phyloP scores from a whole-genome alignment of 371 early-diverging fungal species.

The Mortierella sp. region DNA sequence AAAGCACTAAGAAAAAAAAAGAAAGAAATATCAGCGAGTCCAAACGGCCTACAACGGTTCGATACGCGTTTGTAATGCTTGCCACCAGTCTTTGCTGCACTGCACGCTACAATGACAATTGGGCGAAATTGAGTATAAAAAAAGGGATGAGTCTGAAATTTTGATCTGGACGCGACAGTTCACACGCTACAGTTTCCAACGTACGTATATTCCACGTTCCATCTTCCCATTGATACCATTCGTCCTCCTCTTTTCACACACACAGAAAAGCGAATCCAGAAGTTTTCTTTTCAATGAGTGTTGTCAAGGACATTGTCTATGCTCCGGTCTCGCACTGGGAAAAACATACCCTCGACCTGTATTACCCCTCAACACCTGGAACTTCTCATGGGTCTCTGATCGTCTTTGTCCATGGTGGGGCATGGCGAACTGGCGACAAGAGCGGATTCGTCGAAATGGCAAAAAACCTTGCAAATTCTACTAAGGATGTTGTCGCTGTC shows the following conservation, averaged over 20 bases:
- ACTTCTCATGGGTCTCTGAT: constrained; percentile 60
- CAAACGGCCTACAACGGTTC: neutral
- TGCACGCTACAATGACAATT: too few species aligned
- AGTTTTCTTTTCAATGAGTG: constrained; percentile 5
- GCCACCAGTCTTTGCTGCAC: too few species aligned
- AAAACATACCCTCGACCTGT: constrained; percentile 64
- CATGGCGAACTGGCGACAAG: constrained; percentile 87
- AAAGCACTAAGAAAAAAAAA: constrained; percentile 5
- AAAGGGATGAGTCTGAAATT: constrained; percentile 15
- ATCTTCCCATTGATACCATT: constrained; percentile 24
- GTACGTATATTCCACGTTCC: constrained; percentile 24
- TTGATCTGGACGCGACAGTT: constrained; percentile 2
- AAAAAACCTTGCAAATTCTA: constrained; percentile 55
- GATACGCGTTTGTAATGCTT: neutral
- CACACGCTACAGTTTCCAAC: constrained; percentile 3
- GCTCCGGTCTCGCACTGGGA: constrained; percentile 55
- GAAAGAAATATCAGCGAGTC: constrained; percentile 1
- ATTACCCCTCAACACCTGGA: constrained; percentile 41
- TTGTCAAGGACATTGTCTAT: constrained; percentile 36
- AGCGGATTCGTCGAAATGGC: constrained; percentile 65
- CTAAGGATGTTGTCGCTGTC: constrained; percentile 71
- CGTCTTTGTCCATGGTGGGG: constrained; percentile 86
- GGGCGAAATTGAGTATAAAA: neutral
- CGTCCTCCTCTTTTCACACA: too few species aligned
- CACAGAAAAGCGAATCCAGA: too few species aligned